Evolutionary conservation across 352 stramenopile species (phyloP), one percentile per base, ranked within the genome.

Genomic region (Globisporangium emineosum): DNA sequence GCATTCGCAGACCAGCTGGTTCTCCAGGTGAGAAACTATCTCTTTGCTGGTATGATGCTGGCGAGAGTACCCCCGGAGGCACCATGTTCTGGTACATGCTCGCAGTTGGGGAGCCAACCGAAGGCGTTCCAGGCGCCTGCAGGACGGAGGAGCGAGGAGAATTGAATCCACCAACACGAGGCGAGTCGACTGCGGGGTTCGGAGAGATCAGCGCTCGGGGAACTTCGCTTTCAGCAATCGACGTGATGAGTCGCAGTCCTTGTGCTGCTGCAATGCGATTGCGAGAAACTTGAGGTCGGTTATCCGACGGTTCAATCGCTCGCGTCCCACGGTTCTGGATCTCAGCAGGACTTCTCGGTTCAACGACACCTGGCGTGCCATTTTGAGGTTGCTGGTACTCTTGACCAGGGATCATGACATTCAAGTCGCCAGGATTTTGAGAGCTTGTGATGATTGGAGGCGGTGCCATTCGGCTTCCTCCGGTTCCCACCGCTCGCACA

Each of bases 141-240:
- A 94, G 66, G 7, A 92, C 53, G 0, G 80, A 92, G 0, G 83
- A 94, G 3, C 86, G 77, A n/a, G 86, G 86, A 12, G 86, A 93
- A 43, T 71, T 89, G 58, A 89, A 94, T 9, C 87, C 83, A 30
- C 86, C 83, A 37, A 86, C 73, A 13, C 88, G 80, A 40, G 88
- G 88, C 0, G 88, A 96, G 68, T 95, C 88, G 3, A 94, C 80
- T 5, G 88, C 88, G 19, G 88, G 88, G 60, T 96, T 96, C 10
- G 88, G 88, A 10, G 88, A 96, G 9, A 96, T 81, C 12, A 96
- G 62, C 1, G 86, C 88, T 23, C 86, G 74, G 19, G 88, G 88
- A 29, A 94, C 80, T 45, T 96, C 83, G 32, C 80, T 90, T 62
- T 94, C 88, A 1, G 84, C 71, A 5, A 96, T 77, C 9, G 88